phyloP scores from a whole-genome alignment of 108 stramenopile species.

The Ochromonas danica region DNA sequence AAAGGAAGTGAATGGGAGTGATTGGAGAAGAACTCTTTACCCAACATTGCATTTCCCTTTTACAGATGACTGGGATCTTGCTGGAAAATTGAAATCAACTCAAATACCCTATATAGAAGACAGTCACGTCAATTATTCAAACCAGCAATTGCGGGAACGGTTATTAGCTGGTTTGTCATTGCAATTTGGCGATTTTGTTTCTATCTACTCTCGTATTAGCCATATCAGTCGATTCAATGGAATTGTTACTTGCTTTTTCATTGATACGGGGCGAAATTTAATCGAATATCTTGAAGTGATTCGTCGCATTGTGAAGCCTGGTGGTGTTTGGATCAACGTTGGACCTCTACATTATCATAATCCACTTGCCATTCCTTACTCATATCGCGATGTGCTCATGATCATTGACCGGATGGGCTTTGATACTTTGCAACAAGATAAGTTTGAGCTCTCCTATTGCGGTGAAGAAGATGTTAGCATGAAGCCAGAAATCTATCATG shows the following conservation, averaged over 20 bases:
- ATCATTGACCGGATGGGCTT: background rate
- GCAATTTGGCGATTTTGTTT: background rate
- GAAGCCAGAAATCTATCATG: background rate
- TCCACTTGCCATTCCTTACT: background rate
- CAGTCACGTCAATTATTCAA: background rate
- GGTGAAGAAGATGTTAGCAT: background rate
- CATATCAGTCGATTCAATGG: slow-evolving; percentile 67
- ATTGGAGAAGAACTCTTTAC: background rate
- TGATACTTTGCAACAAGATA: background rate
- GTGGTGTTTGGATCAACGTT: slow-evolving; percentile 81
- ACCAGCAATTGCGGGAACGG: background rate
- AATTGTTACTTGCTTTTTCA: slow-evolving; percentile 84
- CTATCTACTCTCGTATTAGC: background rate
- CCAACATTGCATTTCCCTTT: background rate
- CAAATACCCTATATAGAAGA: background rate
- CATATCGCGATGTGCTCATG: background rate
- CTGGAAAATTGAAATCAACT: background rate
- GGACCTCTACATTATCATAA: slow-evolving; percentile 87
- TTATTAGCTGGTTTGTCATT: background rate
- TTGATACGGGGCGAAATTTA: slow-evolving; percentile 80
- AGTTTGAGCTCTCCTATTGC: background rate
- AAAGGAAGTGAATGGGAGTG: background rate
- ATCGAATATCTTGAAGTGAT: slow-evolving; percentile 70
- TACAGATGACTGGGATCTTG: background rate
- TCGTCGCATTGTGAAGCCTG: slow-evolving; percentile 74